phyloP scores from a whole-genome alignment of 768 basidiomycete genomes.

The Mycena vulgaris region DNA sequence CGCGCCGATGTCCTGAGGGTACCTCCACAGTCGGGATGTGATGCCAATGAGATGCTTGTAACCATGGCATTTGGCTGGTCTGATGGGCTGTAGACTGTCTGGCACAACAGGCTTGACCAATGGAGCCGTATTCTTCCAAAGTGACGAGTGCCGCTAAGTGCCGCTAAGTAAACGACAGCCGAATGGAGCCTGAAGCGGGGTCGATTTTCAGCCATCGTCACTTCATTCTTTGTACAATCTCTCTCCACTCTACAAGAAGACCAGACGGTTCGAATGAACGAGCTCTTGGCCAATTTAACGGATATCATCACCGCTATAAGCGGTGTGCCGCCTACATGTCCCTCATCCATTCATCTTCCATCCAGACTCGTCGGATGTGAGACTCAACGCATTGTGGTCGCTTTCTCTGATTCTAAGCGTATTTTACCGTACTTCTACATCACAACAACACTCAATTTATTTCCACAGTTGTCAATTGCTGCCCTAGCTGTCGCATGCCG shows the following conservation, averaged over 20 bases:
- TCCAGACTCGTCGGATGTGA: constrained; percentile 31
- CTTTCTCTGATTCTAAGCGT: constrained; percentile 40
- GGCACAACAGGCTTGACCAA: too few species aligned
- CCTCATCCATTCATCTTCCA: constrained; percentile 16
- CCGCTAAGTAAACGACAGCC: too few species aligned
- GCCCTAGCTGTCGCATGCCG: constrained; percentile 39
- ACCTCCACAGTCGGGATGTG: too few species aligned
- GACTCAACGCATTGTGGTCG: constrained; percentile 38
- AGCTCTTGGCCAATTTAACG: constrained; percentile 32
- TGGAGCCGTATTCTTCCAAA: too few species aligned
- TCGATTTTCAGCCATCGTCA: constrained; percentile 40
- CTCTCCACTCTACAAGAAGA: constrained; percentile 27
- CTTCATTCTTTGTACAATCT: constrained; percentile 40
- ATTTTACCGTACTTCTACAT: too few species aligned
- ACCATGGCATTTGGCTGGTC: too few species aligned
- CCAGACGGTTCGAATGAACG: constrained; percentile 21
- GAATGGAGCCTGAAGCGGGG: too few species aligned
- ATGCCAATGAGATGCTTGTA: too few species aligned
- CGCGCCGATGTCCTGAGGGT: too few species aligned
- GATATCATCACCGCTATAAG: constrained; percentile 30
- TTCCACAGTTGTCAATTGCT: constrained; percentile 34
- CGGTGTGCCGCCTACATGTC: constrained; percentile 12
- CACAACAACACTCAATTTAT: neutral
- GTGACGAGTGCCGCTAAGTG: too few species aligned
- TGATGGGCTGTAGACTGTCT: too few species aligned